Conservation (phyloP, 2,329 filamentous ascomycete genomes). For the Penicillium sp. region DNA sequence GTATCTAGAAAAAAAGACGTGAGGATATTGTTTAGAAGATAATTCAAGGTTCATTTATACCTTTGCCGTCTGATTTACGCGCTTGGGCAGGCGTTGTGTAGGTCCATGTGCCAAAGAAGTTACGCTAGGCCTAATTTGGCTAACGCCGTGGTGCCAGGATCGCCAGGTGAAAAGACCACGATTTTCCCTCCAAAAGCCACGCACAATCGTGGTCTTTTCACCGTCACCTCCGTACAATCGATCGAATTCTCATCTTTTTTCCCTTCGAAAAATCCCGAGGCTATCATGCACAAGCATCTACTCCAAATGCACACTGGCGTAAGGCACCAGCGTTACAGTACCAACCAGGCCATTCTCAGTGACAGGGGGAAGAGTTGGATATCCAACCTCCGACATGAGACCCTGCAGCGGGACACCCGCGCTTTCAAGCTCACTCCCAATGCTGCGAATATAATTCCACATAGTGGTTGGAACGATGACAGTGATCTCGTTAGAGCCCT, state of each 20-base stretch:
- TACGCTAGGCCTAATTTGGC: too few relatives aligned
- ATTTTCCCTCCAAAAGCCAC: too few relatives aligned
- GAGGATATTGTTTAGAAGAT: too few relatives aligned
- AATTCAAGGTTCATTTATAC: too few relatives aligned
- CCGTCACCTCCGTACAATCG: too few relatives aligned
- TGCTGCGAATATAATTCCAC: slow-evolving; percentile 23
- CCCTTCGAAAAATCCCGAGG: not conserved
- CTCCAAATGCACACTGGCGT: not conserved
- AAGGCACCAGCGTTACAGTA: slow-evolving; percentile 10
- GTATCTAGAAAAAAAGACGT: too few relatives aligned
- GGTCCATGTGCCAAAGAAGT: too few relatives aligned
- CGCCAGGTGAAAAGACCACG: too few relatives aligned
- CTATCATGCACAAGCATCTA: not conserved
- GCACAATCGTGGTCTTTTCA: too few relatives aligned
- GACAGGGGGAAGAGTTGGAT: slow-evolving; percentile 1
- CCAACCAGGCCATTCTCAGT: slow-evolving; percentile 20
- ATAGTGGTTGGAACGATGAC: slow-evolving; percentile 22
- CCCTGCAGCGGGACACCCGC: not conserved
- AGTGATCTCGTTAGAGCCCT: slow-evolving; percentile 10
- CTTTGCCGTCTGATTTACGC: too few relatives aligned
- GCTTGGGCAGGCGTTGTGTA: too few relatives aligned
- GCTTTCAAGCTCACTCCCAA: slow-evolving; percentile 13
- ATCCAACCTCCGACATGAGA: not conserved
- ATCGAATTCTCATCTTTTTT: not conserved
- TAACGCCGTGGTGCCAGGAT: too few relatives aligned